Base-by-base conservation (phyloP, 345 rosid species). In the Ceriops decandra region DNA sequence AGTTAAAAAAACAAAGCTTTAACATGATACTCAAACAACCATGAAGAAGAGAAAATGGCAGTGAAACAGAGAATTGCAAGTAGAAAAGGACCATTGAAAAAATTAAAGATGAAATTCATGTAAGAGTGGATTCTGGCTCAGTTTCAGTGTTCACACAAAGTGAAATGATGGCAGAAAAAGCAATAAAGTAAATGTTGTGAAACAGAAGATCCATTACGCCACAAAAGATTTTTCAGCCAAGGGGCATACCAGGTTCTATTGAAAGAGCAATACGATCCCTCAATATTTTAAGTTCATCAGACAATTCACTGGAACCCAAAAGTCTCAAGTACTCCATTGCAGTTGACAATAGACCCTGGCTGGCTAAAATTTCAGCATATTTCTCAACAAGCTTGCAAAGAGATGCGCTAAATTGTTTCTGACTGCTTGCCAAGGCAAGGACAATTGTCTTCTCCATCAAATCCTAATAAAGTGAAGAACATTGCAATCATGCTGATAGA, bases 391-490 rank as follows among this genome's bases (percentile, higher is more conserved):
- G 93, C 81, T 87, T 91, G 86, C 92, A 95, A n/a, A 95, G 77
- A 64, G 98, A 85, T 76, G 95, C 85, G 69, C 98, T 90, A 74
- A 95, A 92, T 76, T 72, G 85, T 83, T 86, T 92, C 83, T 95
- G 92, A 24, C 96, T 96, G 61, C 89, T 88, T 65, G 98, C 99
- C 85, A 95, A 82, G 67, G 95, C 95, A 79, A 95, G 90, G 57
- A 88, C 98, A 52, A 92, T 91, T 53, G 99, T 95, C 86, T 95
- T 95, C 83, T 95, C 99, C 99, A 92, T 95, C 81, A 95, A 84
- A 78, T 95, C 99, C 99, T 95, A 82, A 33, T 38, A 69, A 26
- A 75, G 75, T 16, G 13, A 65, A 64, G 56, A 49, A 60, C n/a
- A 59, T 53, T 59, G 26, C 54, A 15, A 27, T 60, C 66, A 82